Evolutionary conservation across 2,329 filamentous ascomycete genomes (phyloP), one percentile per base, ranked within the genome.

Genomic region (Verticillium nonalfalfae): DNA sequence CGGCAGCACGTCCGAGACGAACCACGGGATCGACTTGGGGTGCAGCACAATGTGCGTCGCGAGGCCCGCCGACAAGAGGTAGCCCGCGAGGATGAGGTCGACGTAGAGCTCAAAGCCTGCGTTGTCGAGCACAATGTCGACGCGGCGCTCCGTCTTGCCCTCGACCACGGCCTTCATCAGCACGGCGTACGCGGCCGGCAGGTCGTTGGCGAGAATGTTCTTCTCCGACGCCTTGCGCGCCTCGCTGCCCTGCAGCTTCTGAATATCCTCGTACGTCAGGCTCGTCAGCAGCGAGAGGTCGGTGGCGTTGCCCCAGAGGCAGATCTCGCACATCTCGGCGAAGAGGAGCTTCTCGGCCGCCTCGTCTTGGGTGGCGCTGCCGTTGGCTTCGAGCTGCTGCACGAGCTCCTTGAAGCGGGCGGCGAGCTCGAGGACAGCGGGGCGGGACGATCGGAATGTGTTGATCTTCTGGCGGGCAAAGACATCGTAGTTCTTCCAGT

Each of bases 41-140:
- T 97, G 93, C 10, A 99, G 83, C 21, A 98, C 87, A 14, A 99
- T 83, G 31, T 87, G 86, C 0, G 93, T 97, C 0, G 95, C 95
- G 6, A 99, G 85, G 0, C 90, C 91, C 0, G 92, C 83, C 0
- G 91, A 88, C 7, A 99, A 82, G 14, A 99, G 82, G 72, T 96
- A 99, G 1, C 93, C 94, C 0, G 92, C 93, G 1, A 99, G 83
- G 61, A 98, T 88, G 10, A 99, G 83, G 71, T 99, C 95, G 66
- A 98, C 95, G 71, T 93, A 99, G 13, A 99, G 84, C 79, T 99
- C 95, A 71, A 99, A 99, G 6, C 95, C 95, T 21, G 95, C 92
- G 69, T 99, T 99, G 74, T 99, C 95, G 5, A 99, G 88, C 2
- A 99, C 90, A 66, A 99, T 94, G 70, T 99, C 95, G 2, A 99